Conservation (phyloP, 2,329 filamentous ascomycete species). For the Endoconidiophora polonica region DNA sequence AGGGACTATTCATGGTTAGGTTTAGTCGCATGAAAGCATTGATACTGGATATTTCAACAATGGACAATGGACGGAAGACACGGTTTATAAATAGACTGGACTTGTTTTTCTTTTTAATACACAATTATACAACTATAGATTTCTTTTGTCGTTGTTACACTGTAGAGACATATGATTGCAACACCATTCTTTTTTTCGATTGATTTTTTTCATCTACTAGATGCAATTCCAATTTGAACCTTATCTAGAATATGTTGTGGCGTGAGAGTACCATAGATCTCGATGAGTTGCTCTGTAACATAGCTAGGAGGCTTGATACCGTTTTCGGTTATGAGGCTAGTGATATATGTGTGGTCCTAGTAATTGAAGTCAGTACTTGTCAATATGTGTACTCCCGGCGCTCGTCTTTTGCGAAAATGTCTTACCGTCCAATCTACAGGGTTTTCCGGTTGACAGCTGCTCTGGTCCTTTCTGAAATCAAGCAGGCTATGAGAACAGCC, state of each 20-base stretch:
- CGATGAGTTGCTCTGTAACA: conserved; percentile 53
- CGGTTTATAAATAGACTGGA: too few relatives aligned
- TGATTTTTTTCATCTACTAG: not conserved
- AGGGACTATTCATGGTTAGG: too few relatives aligned
- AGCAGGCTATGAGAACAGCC: conserved; percentile 63
- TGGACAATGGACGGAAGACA: too few relatives aligned
- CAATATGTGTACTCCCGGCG: not conserved
- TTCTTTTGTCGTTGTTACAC: too few relatives aligned
- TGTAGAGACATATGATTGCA: not conserved
- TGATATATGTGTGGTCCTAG: conserved; percentile 31
- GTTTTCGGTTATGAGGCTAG: conserved; percentile 59
- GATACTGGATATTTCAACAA: too few relatives aligned
- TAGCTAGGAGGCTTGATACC: conserved; percentile 54
- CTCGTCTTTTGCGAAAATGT: not conserved
- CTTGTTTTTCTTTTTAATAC: too few relatives aligned
- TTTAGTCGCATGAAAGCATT: too few relatives aligned
- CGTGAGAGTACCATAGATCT: conserved; percentile 34
- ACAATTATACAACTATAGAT: too few relatives aligned
- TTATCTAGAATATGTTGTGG: conserved; percentile 14
- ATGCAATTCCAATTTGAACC: conserved; percentile 12
- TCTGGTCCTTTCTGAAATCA: conserved; percentile 45
- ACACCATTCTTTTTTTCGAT: not conserved
- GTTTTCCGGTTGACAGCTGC: conserved; percentile 30
- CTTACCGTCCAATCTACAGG: conserved; percentile 56
- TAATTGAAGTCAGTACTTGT: conserved; percentile 16